Evolutionary conservation across 306 rosid genomes (phyloP), one percentile per base, ranked within the genome.

Genomic region (Phaseolus lunatus): DNA sequence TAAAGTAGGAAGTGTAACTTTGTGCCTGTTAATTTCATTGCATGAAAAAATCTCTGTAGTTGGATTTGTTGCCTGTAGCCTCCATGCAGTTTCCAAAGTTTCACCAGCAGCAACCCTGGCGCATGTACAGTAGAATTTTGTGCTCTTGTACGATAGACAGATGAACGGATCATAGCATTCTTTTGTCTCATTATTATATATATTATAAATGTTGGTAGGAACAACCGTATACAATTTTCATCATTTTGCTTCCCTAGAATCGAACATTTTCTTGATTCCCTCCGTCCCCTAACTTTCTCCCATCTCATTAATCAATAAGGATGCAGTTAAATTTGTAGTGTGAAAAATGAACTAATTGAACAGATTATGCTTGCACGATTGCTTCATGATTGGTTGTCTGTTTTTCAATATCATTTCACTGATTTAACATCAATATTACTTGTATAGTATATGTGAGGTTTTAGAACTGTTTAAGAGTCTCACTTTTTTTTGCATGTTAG

Each of bases 41-140:
- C 73, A 24, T 81, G 72, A 43, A 67, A 27, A 59, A 43, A 8
- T 18, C 62, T 48, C 66, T 20, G 3, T 79, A 67, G 89, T 79
- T 76, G 73, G 80, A 82, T 76, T 57, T 76, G 66, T 64, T 79
- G 74, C 49, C 72, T 67, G 41, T 78, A 45, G 64, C 78, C 72
- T 18, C 27, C 63, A 47, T 88, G 87, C 71, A 69, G 80, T 68
- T 73, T 65, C 70, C 78, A 27, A 22, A 73, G 83, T 57, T 24
- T 45, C 29, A 74, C 71, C 83, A 62, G 64, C 70, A 78, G 64
- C 74, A 78, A 53, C 69, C 65, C 27, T 76, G 53, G 77, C 64
- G 72, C 81, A 2, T 91, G 94, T 84, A 88, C 63, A 89, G 90
- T 71, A 77, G 82, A 83, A 81, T 78, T 85, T 82, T 33, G 67